Conservation (phyloP, 805 yeast genomes). For the Lipomyces japonicus region DNA sequence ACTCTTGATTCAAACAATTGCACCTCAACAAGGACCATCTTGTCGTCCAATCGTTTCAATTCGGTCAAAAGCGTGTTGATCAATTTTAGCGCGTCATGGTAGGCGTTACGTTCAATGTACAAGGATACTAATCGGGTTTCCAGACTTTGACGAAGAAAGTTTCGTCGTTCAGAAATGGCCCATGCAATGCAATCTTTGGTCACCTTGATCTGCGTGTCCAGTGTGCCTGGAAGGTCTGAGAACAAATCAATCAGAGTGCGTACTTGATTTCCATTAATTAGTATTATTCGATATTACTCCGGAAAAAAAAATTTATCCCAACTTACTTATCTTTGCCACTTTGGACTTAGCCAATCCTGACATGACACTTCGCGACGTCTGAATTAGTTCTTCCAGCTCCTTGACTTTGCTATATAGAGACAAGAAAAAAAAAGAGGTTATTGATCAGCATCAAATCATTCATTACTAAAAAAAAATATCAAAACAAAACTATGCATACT, state of each 20-base stretch:
- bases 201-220: constrained; percentile 67
- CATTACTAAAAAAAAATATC: no score
- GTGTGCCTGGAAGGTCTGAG: constrained; percentile 56
- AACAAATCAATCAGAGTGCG: constrained; percentile 74
- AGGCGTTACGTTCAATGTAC: constrained; percentile 61
- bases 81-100: constrained; percentile 66
- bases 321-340: constrained; percentile 71
- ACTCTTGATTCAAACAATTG: constrained; percentile 87
- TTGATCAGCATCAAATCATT: neutral
- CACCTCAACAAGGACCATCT: constrained; percentile 90
- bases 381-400: constrained; percentile 59
- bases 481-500: constrained; percentile 8
- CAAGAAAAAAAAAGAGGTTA: neutral
- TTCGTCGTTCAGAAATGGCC: constrained; percentile 77
- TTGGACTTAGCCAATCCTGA: constrained; percentile 85
- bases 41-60: constrained; percentile 91
- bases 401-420: constrained; percentile 38
- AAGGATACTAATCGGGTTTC: constrained; percentile 78
- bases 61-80: constrained; percentile 72
- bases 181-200: constrained; percentile 80
- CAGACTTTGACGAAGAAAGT: constrained; percentile 82
- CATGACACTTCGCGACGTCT: constrained; percentile 66
- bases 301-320: no score
- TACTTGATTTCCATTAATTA: constrained; percentile 36
- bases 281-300: neutral